Evolutionary conservation across 2,329 filamentous ascomycete species (phyloP), one percentile per base, ranked within the genome.

Genomic region (Macrophomina pseudophaseolina): DNA sequence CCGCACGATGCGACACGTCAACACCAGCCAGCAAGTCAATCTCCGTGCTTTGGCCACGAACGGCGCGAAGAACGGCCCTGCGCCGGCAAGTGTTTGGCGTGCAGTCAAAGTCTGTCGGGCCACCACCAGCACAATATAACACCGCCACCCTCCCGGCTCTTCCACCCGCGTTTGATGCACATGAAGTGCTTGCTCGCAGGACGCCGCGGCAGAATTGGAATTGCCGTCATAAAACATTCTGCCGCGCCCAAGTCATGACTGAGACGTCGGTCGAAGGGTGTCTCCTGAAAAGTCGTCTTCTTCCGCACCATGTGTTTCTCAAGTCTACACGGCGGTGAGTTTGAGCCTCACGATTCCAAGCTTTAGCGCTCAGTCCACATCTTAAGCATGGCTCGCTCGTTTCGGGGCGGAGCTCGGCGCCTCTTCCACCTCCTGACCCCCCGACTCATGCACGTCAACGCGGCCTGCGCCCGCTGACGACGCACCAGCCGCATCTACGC

Each of bases 1-100:
- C 35, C 18, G 54, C 54, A 38, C 38, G 38, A 23, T 18, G 42
- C 56, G 56, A 60, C 56, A 60, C 56, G 56, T 60, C 56, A 48
- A 60, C 42, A 60, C 40, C 56, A 60, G 28, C 30, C 38, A 40
- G 23, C 1, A 23, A 40, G 38, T 12, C 14, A 18, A 46, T 35
- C 42, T 60, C 56, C 56, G 56, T 60, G 42, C 40, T 12, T 3
- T 12, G 49, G 8, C 18, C 3, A 33, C 44, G 44, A 16, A 48
- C 44, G 44, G 28, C n/a, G 46, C 44, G 44, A 32, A 16, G 16
- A 42, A 40, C 33, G 53, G 53, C 53, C 53, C 33, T 23, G 53
- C 53, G 23, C 9, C 4, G 9, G 42, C 48, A 42, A 60, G 33
- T 23, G 33, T 44, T 40, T 18, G 33, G 42, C 51, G 46, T 49